Base-by-base conservation (phyloP, 257 asterid genomes). In the Nicotiana noctiflora region DNA sequence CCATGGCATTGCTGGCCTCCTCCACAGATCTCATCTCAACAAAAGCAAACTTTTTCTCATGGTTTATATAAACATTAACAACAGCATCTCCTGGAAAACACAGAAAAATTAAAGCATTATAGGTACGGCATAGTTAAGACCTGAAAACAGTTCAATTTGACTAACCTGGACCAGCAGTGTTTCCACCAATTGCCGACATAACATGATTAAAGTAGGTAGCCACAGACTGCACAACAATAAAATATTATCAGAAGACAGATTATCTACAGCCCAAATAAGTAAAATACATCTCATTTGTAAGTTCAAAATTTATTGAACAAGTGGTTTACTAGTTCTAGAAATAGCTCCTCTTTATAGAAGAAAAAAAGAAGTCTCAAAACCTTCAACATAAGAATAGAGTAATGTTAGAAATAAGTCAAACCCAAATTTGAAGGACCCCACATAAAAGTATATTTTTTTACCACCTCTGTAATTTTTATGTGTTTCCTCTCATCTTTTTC, bases 111-210 rank as follows among this genome's bases (percentile, higher is more conserved):
- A 15, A 66, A 62, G 61, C n/a, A 12, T 62, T 49, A 40, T 64
- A 10, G 65, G 75, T 64, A 64, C 31, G 12, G 51, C 27, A 46
- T 49, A 49, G 78, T 49, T 53, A 79, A 49, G 12, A 29, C 46
- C 32, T 61, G 27, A 21, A 62, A 14, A 79, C 40, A 49, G 29
- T 29, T 46, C 61, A 51, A 5, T 64, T 44, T 27, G 10, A 84
- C 90, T 80, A 68, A 96, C 99, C 99, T 83, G 98, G 98, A 77
- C 99, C 99, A 18, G 98, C 99, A 66, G 98, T 96, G 84, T 96
- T 96, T 79, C 98, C 99, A 75, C 94, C 98, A 75, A 96, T 93
- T 75, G 98, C 98, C 40, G 97, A 89, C 99, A 96, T 96, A 44
- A 96, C 99, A 74, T 94, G 98, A 85, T 96, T 96, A 64, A 96